Base-by-base conservation (phyloP, 2,329 filamentous ascomycete species). In the Hymenoscyphus linearis region DNA sequence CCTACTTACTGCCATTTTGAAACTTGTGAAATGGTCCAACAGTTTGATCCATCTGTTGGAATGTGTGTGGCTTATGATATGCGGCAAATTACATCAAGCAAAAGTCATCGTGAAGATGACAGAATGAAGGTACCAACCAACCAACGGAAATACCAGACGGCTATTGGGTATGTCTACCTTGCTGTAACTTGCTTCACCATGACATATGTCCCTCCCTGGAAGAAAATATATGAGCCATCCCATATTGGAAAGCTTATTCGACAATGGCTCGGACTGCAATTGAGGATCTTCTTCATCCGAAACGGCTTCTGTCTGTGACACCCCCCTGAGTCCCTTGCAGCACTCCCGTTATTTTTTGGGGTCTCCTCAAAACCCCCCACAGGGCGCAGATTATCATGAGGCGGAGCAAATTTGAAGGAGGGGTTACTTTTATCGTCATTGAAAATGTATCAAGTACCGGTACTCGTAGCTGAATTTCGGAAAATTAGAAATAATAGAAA, bases 1-100 rank as follows among this genome's bases (percentile, higher is more conserved):
- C n/a, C n/a, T n/a, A n/a, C n/a, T n/a, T 52, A 22, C 31, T 31
- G n/a, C 22, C 16, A 22, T 27, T 59, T 34, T 59, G 57, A 58
- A 58, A 58, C 57, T 22, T 26, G 16, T 52, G 18, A 40, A 27
- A 18, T 35, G 16, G 16, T 55, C 25, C 35, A 55, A 31, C 22
- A 34, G 57, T 59, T 54, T 54, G 57, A 55, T 54, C 57, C 57
- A 54, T 55, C 16, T 34, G 31, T 59, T 27, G 34, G 57, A 27
- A 55, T 44, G n/a, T n/a, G n/a, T 52, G 44, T 53, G 44, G n/a
- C 31, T 37, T 36, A 52, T 34, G 13, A 5, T 13, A 57, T 26
- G 10, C 16, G n/a, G 16, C 18, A 25, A 25, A 13, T 50, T 18
- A 50, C 4, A 22, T 50, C 44, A 50, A 3, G 2, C 3, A 25